Evolutionary conservation across 2,329 filamentous ascomycete genomes (phyloP).

Genomic region (Calonectria ilicicola): DNA sequence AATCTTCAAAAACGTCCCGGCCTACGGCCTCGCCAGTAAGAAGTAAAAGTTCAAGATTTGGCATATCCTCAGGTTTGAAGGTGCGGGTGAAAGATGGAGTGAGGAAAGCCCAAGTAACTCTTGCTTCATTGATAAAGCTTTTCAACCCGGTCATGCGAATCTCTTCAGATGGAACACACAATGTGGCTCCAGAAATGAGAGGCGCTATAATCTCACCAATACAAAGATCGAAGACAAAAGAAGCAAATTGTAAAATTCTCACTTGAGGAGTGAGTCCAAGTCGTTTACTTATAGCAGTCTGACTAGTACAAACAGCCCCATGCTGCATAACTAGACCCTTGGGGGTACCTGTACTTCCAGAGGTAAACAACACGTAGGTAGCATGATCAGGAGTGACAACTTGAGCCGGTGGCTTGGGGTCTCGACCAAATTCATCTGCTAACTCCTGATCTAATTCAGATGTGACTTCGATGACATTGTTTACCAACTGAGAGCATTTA

Average conservation of each 20-base stretch:
- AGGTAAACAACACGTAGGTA: slow-evolving; percentile 59
- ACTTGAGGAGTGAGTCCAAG: background rate
- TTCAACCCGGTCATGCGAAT: slow-evolving; percentile 36
- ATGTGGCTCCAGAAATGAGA: slow-evolving; percentile 51
- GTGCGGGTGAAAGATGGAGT: slow-evolving; percentile 12
- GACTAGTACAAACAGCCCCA: background rate
- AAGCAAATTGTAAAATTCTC: slow-evolving; percentile 36
- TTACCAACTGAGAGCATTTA: background rate
- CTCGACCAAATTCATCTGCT: background rate
- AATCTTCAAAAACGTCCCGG: slow-evolving; percentile 15
- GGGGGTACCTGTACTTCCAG: slow-evolving; percentile 66
- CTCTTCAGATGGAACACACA: slow-evolving; percentile 54
- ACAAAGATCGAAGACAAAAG: slow-evolving; percentile 54
- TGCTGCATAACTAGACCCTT: slow-evolving; percentile 59
- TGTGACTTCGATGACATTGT: background rate
- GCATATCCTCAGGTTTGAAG: background rate
- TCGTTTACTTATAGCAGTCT: background rate
- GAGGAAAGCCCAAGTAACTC: background rate
- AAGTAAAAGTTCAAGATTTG: slow-evolving; percentile 8
- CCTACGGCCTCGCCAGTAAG: slow-evolving; percentile 22
- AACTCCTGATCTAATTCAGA: background rate
- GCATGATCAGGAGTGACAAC: background rate
- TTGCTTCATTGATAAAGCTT: background rate
- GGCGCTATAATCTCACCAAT: slow-evolving; percentile 53
- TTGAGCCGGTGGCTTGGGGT: background rate